Base-by-base conservation (phyloP, 1,284 basidiomycete species). In the Puccinia horiana region DNA sequence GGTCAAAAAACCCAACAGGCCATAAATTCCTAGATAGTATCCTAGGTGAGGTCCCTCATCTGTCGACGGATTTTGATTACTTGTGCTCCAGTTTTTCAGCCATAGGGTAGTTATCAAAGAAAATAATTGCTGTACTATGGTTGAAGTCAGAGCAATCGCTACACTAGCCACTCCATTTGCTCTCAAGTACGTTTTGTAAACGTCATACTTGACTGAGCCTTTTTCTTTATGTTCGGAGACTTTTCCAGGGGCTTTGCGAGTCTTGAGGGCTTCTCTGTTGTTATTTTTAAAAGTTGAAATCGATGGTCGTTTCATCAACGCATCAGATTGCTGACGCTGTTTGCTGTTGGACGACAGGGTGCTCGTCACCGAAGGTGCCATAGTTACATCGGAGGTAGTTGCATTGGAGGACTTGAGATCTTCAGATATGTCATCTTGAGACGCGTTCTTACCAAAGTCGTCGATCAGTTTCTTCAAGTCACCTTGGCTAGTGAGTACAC, bases 161-260 rank as follows among this genome's bases (percentile, higher is more conserved):
- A 86, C 94, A 2, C 93, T 94, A 2, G 88, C 85, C 83, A 90
- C 91, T 1, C 93, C 94, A 16, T 94, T 93, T 0, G 95, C 93
- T 83, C 90, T 88, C 85, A 96, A 90, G 86, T 96, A 97, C 83
- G 91, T 88, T 82, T 88, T 87, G 87, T 97, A 97, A 1, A 96
- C 93, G 26, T 90, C 88, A 47, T 87, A 85, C 87, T 95, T 95
- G 84, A 96, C 94, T 20, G 90, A 90, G 0, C 95, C 95, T 86
- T 92, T 91, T 85, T 96, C 94, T 63, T 89, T 90, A 85, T 94
- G 92, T 86, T 96, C 94, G 85, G 93, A 92, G 1, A 91, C 89
- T 87, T 77, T 87, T 84, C n/a, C 88, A 84, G 26, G 88, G 86
- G 49, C 88, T 52, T 70, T 72, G 42, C 44, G 35, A 54, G 56